Base-by-base conservation (phyloP, 1,284 basidiomycete species). In the Leccinum solheimii region DNA sequence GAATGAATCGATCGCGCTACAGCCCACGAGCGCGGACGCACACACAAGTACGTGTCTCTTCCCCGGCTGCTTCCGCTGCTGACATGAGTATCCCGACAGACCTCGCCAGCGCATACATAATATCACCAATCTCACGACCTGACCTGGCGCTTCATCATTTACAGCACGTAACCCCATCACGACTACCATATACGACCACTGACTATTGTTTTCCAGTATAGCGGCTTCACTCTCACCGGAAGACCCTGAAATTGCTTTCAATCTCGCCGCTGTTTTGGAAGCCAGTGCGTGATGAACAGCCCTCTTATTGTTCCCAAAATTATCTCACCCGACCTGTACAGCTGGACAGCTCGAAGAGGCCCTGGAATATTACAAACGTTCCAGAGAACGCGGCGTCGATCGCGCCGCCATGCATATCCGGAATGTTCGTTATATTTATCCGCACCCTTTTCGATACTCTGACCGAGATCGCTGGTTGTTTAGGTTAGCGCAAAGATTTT, bases 171-270 rank as follows among this genome's bases (percentile, higher is more conserved):
- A 61, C 66, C 59, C 60, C 21, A 57, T 38, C 62, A 58, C 26
- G 56, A 61, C 62, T 68, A 63, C 67, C 67, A 68, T 67, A 66
- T 66, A 62, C 58, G 67, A 66, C 61, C 67, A 72, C 68, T 72
- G 59, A 68, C 59, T 72, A 72, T 71, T 69, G 63, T 67, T 64
- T 68, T 69, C 75, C 76, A 97, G 95, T 65, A 88, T 92, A 68
- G 95, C 95, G 27, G 84, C 90, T 40, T 87, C 88, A 38, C 85
- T 97, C 65, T 85, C 91, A 52, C 95, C 95, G 40, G 91, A 95
- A 72, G 95, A 97, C 80, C 88, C 94, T 69, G 95, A 98, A 77
- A 95, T 97, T 72, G 90, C 93, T 34, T 97, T 95, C 82, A 97
- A 96, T 79, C 84, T 96, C 58, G 95, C 91, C 30, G 93, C 92